These are phyloP conservation scores for Botryosphaeria dothidea DNA, from an alignment of 2,329 filamentous ascomycete genomes.

Conservation along the genomic window DNA sequence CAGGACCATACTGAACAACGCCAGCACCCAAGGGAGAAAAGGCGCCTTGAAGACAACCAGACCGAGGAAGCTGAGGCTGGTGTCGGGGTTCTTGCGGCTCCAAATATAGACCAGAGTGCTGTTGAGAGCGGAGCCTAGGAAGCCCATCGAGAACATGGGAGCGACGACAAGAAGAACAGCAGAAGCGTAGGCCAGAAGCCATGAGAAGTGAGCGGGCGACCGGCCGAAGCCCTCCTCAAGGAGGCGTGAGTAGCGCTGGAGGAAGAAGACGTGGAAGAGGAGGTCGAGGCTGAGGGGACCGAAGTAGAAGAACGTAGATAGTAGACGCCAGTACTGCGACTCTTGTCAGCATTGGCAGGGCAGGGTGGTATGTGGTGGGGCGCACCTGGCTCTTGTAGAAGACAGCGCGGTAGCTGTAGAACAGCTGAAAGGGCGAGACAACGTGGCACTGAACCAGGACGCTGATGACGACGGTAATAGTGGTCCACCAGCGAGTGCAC, in stretches of 20 bases:
- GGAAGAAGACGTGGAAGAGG: constrained; percentile 97
- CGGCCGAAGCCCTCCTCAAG: constrained; percentile 93
- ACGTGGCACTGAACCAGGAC: constrained; percentile 91
- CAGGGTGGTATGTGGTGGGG: neutral
- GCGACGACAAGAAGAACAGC: constrained; percentile 77
- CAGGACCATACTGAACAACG: constrained; percentile 88
- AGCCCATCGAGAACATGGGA: constrained; percentile 86
- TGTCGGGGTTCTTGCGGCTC: constrained; percentile 92
- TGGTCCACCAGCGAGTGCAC: constrained; percentile 96
- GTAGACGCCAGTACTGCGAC: constrained; percentile 86
- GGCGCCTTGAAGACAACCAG: constrained; percentile 89
- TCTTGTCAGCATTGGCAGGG: neutral
- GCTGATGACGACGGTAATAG: constrained; percentile 83
- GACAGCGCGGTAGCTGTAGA: constrained; percentile 92
- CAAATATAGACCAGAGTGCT: constrained; percentile 97
- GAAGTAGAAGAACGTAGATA: constrained; percentile 97
- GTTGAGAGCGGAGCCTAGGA: constrained; percentile 89
- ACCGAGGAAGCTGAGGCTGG: constrained; percentile 80
- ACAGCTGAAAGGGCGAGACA: constrained; percentile 90
- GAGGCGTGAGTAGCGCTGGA: constrained; percentile 92
- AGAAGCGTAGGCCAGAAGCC: constrained; percentile 86
- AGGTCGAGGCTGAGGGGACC: constrained; percentile 92
- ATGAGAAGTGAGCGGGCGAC: constrained; percentile 90
- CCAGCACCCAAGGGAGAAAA: constrained; percentile 93
- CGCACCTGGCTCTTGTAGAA: constrained; percentile 88